Conservation (phyloP, 208 protist genomes). For the Wallacemonas sp. region DNA sequence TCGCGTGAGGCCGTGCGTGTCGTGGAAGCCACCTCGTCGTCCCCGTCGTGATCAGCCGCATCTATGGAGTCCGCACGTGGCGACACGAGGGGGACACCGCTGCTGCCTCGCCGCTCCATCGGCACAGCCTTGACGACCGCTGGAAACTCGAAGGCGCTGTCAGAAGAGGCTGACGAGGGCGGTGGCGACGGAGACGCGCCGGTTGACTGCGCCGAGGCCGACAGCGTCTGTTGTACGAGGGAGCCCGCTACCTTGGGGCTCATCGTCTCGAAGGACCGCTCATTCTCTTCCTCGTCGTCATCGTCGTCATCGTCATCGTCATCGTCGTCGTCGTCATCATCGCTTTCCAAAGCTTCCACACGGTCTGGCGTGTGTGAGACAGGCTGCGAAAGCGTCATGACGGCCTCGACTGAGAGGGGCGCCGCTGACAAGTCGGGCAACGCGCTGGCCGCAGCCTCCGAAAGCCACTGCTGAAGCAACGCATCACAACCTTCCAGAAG, state of each 20-base stretch:
- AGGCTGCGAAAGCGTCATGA: too few species aligned
- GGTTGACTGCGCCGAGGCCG: neutral
- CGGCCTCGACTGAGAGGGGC: too few species aligned
- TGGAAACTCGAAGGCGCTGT: neutral
- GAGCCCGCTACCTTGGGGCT: conserved; percentile 2
- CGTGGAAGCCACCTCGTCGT: neutral
- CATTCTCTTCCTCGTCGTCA: neutral
- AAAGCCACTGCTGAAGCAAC: neutral
- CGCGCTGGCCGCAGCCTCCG: neutral
- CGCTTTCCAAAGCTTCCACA: too few species aligned
- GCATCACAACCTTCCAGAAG: neutral
- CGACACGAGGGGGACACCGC: neutral
- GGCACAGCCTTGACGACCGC: neutral
- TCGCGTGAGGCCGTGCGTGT: neutral
- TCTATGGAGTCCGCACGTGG: conserved; percentile 3
- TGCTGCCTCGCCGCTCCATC: neutral
- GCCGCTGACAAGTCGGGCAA: too few species aligned
- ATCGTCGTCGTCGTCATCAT: conserved; percentile 1
- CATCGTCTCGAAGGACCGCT: conserved; percentile 14
- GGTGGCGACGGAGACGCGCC: neutral
- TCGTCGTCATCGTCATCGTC: neutral
- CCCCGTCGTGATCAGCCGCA: neutral
- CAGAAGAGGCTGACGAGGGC: neutral
- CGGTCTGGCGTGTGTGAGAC: too few species aligned
- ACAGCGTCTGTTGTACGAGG: neutral